These are phyloP conservation scores for Alliaria petiolata DNA, from an alignment of 345 rosid genomes.

Conservation along the genomic window DNA sequence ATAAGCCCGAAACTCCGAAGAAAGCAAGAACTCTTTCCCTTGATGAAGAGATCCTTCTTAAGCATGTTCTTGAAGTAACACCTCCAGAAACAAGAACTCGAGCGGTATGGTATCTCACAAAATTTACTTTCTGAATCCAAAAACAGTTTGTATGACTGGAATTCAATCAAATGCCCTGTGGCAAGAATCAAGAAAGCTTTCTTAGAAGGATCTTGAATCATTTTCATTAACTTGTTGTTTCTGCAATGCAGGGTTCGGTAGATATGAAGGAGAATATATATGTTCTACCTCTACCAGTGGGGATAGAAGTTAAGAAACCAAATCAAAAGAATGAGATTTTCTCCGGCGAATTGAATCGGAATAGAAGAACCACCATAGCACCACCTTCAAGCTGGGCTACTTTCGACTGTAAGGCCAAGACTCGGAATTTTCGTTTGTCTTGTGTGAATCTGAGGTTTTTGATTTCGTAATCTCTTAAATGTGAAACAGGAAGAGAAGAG, in stretches of 20 bases:
- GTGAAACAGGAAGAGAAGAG: conserved; percentile 27
- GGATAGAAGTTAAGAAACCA: conserved; percentile 14
- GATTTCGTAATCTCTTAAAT: neutral
- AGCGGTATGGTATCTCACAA: conserved; percentile 36
- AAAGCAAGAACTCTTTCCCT: conserved; percentile 57
- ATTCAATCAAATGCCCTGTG: neutral
- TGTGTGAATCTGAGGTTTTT: neutral
- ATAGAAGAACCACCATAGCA: conserved; percentile 26
- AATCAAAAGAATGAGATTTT: conserved; percentile 20
- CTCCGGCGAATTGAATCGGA: conserved; percentile 12
- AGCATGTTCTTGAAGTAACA: conserved; percentile 33
- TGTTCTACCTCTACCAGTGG: conserved; percentile 24
- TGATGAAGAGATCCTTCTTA: conserved; percentile 54
- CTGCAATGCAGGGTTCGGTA: conserved; percentile 39
- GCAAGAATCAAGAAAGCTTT: neutral
- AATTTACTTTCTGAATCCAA: neutral
- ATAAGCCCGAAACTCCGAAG: conserved; percentile 27
- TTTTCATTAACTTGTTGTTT: neutral
- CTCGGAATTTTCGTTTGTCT: neutral
- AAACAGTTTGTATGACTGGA: neutral
- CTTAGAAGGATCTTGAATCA: neutral
- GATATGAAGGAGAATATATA: conserved; percentile 42
- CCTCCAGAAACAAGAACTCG: conserved; percentile 43
- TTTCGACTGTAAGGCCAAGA: conserved; percentile 52
- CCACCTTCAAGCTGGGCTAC: conserved; percentile 62